These are phyloP conservation scores for Wallacemonas collosoma DNA, from an alignment of 208 protist species.

Conservation along the genomic window DNA sequence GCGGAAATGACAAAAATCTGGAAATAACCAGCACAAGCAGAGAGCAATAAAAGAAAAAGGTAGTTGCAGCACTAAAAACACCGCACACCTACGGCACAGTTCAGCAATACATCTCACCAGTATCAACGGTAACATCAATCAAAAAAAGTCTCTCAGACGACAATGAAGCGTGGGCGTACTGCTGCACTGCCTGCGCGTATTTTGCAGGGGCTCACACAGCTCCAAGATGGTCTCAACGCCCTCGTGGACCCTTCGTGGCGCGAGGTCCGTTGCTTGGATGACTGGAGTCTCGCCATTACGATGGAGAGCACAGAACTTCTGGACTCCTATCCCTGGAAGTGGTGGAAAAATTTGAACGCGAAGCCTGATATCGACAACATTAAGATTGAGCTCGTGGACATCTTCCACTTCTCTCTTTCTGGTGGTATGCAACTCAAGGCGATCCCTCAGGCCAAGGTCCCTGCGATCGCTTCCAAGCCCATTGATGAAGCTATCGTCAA, in stretches of 20 bases:
- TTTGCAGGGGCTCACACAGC: constrained; percentile 56
- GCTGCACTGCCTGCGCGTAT: constrained; percentile 39
- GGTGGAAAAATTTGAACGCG: constrained; percentile 91
- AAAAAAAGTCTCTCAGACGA: constrained; percentile 2
- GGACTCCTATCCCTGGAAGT: constrained; percentile 94
- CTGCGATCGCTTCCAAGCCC: constrained; percentile 22
- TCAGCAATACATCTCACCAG: neutral
- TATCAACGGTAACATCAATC: neutral
- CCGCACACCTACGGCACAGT: neutral
- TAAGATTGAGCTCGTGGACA: constrained; percentile 91
- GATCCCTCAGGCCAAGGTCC: constrained; percentile 24
- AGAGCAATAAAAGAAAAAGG: constrained; percentile 10
- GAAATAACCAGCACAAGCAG: neutral
- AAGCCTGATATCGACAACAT: constrained; percentile 82
- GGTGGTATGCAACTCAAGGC: constrained; percentile 74
- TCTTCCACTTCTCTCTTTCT: constrained; percentile 91
- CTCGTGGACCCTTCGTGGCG: constrained; percentile 80
- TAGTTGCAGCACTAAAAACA: neutral
- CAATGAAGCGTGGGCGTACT: constrained; percentile 53
- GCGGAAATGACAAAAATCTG: too few species aligned
- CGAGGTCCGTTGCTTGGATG: constrained; percentile 58
- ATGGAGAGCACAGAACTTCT: constrained; percentile 89
- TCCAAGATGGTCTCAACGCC: constrained; percentile 87
- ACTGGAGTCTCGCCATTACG: constrained; percentile 90
- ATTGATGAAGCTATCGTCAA: constrained; percentile 35